Evolutionary conservation across 2,329 filamentous ascomycete species (phyloP).

Genomic region (Aspergillus fijiensis): DNA sequence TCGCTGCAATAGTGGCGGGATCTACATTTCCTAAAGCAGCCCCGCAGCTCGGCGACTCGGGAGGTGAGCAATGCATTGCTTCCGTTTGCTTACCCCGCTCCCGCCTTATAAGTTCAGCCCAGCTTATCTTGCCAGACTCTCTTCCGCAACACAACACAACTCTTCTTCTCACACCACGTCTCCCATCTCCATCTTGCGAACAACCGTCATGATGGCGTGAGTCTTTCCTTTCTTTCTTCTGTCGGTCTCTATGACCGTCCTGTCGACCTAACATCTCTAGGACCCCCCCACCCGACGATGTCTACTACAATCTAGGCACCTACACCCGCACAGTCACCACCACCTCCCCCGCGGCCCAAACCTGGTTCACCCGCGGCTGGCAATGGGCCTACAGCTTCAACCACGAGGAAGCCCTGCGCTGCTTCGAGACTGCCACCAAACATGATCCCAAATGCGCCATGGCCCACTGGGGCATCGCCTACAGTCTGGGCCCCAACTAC

Average conservation of each 20-base stretch:
- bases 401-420: constrained; percentile 32
- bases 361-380: constrained; percentile 42
- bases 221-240: not conserved
- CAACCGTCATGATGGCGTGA: not conserved
- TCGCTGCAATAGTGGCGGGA: too few species aligned
- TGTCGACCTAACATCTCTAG: not conserved
- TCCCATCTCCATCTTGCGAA: too few species aligned
- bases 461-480: constrained; percentile 49
- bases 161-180: too few species aligned
- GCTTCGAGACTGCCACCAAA: constrained; percentile 30
- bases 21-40: too few species aligned
- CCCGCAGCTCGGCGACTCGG: too few species aligned
- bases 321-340: constrained; percentile 40
- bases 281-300: not conserved
- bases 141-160: too few species aligned
- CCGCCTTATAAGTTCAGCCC: too few species aligned
- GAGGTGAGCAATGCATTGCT: too few species aligned
- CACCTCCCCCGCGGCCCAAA: constrained; percentile 31
- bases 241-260: too few species aligned
- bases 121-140: too few species aligned
- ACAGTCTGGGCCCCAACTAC: constrained; percentile 69
- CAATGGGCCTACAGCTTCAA: constrained; percentile 42
- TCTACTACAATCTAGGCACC: constrained; percentile 33
- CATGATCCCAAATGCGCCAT: constrained; percentile 33
- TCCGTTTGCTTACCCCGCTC: too few species aligned